Base-by-base conservation (phyloP, 164 flowering plant genomes). In the Nelumbo lutea region DNA sequence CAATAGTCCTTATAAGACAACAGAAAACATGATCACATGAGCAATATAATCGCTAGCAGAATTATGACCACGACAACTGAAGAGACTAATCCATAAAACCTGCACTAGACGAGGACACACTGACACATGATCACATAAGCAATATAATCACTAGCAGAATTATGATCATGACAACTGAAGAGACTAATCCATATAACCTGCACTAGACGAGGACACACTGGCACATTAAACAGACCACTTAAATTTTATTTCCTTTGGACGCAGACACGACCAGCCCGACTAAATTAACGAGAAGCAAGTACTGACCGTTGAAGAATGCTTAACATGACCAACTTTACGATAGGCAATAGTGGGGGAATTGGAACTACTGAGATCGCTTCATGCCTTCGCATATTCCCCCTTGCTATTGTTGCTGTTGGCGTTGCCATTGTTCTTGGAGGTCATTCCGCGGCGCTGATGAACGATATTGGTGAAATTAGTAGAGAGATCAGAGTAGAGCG, bases 401-500 rank as follows among this genome's bases (percentile, higher is more conserved):
- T 59, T 45, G 15, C 13, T 42, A 63, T 40, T 61, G 14, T 13
- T 50, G 53, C 8, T 13, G 8, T 50, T 50, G 8, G 9, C 59
- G 38, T 14, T 10, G 9, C 48, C 41, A n/a, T 15, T 56, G 13
- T 63, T 61, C 9, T 13, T 57, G 41, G 4, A 47, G 8, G 9
- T 39, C 10, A 48, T 27, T 56, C 51, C 73, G 6, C 79, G 74
- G 41, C 76, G 81, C 40, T 73, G 78, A 13, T 70, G 81, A 15
- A 86, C 76, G 61, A 76, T 58, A 55, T 53, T 56, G 14, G 74
- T 69, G 79, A 88, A 83, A 73, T 78, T 70, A 15, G 70, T 56
- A 0, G 90, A 83, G 48, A 85, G 82, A 71, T 82, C 78, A 3
- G 89, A 81, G 75, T 89, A 86, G 27, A 87, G 71, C 10, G 78